Base-by-base conservation (phyloP, 306 rosid genomes). In the Leucaena leucocephala region DNA sequence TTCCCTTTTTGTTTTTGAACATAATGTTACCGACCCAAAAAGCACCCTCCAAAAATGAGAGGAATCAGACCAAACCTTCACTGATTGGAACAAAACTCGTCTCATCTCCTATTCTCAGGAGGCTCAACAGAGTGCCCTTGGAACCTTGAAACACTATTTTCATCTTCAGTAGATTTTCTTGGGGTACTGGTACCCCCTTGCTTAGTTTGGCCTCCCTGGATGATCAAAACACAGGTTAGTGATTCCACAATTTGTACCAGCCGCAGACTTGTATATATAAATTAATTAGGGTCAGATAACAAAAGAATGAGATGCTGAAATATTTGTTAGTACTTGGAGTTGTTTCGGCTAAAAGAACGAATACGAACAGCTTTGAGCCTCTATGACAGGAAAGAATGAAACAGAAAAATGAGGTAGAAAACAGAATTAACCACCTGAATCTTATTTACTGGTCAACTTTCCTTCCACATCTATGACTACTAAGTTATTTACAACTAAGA, bases 181-280 rank as follows among this genome's bases (percentile, higher is more conserved):
- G 85, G 88, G 34, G 88, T 57, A 78, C 74, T 85, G 44, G 87
- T 61, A 78, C 75, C 84, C 57, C 87, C 91, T 70, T 83, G 82
- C 85, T 91, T 93, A 75, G 65, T 81, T 82, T 93, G 97, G 83
- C 86, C 90, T 65, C 86, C 96, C 94, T 87, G 82, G 39, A 68
- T 61, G 72, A 35, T 82, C 63, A 72, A 84, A 45, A 79, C 12
- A 73, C 54, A 54, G 21, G 40, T 39, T 5, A 42, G n/a, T 42
- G 50, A n/a, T 42, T 40, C 52, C 16, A 42, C 36, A 40, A 42
- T 40, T 16, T 38, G 10, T 27, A 38, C 22, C 70, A 38, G 45
- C 45, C n/a, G 22, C 3, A 38, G 27, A 36, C 44, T 64, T 64
- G 8, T 39, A 39, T n/a, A n/a, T 16, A 67, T 8, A 67, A 67